Conservation (phyloP, 352 stramenopile species). For the Phytophthora megakarya region DNA sequence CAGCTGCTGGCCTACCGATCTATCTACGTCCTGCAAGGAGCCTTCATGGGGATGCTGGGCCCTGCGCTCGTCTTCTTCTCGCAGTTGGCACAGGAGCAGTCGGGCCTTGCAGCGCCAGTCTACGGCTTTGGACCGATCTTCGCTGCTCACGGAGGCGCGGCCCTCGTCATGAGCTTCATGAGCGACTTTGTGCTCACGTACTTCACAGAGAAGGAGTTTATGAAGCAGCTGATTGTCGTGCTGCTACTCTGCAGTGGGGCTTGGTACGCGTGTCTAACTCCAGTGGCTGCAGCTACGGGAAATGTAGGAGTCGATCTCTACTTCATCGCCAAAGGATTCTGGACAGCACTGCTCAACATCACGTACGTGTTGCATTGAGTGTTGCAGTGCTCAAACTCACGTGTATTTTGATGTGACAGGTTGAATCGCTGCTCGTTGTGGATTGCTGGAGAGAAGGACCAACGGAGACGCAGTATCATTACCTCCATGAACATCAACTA, state of each 20-base stretch:
- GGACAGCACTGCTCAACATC: slow-evolving; percentile 79
- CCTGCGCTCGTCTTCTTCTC: slow-evolving; percentile 74
- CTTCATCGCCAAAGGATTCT: slow-evolving; percentile 80
- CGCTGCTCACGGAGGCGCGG: slow-evolving; percentile 66
- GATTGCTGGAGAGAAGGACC: slow-evolving; percentile 71
- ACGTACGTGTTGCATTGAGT: slow-evolving; percentile 41
- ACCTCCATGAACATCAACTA: slow-evolving; percentile 80
- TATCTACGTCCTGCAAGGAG: slow-evolving; percentile 73
- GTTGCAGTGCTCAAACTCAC: background rate
- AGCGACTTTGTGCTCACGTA: slow-evolving; percentile 77
- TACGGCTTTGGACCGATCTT: slow-evolving; percentile 79
- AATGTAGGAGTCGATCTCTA: slow-evolving; percentile 70
- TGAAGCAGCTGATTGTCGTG: slow-evolving; percentile 74
- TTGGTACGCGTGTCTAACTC: slow-evolving; percentile 72
- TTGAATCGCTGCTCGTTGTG: slow-evolving; percentile 74
- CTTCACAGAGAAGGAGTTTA: slow-evolving; percentile 64
- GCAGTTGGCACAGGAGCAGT: slow-evolving; percentile 42
- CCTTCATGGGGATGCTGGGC: slow-evolving; percentile 69
- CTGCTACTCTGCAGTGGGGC: slow-evolving; percentile 58
- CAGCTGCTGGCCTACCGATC: slow-evolving; percentile 68
- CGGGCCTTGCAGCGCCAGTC: slow-evolving; percentile 52
- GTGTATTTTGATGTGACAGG: slow-evolving; percentile 25
- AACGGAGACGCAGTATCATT: slow-evolving; percentile 69
- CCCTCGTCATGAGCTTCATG: slow-evolving; percentile 80
- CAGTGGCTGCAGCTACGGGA: slow-evolving; percentile 60